Conservation (phyloP, 1,139 yeast genomes). For the Geotrichum phurueaensis region DNA sequence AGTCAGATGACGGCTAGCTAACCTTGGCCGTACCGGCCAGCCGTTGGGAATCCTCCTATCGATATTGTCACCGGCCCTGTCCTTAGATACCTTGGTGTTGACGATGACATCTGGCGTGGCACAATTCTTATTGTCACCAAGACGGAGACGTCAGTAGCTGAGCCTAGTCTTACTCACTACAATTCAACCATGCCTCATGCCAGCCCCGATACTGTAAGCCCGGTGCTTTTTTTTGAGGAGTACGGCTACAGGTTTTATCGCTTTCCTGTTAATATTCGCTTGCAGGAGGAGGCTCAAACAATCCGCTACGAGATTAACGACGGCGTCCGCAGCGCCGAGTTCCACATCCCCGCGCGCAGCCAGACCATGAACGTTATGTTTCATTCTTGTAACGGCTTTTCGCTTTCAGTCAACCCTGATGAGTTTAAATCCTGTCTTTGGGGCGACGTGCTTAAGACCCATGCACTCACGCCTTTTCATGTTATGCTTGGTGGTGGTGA, state of each 20-base stretch:
- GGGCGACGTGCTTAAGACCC: slow-evolving; percentile 74
- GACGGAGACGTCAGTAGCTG: slow-evolving; percentile 31
- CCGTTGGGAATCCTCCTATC: slow-evolving; percentile 35
- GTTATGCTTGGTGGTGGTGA: slow-evolving; percentile 98
- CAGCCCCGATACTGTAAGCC: background rate
- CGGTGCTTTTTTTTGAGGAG: slow-evolving; percentile 38
- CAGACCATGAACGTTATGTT: slow-evolving; percentile 76
- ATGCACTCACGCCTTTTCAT: slow-evolving; percentile 61
- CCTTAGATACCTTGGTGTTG: slow-evolving; percentile 59
- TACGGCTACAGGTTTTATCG: slow-evolving; percentile 57
- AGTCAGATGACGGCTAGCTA: slow-evolving; percentile 8
- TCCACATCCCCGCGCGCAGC: slow-evolving; percentile 51
- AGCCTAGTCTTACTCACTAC: slow-evolving; percentile 1
- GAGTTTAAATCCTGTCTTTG: slow-evolving; percentile 71
- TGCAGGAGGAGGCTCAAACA: slow-evolving; percentile 8
- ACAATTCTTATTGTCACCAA: slow-evolving; percentile 57
- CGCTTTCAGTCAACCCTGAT: slow-evolving; percentile 61
- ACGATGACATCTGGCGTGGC: slow-evolving; percentile 54
- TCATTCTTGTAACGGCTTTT: slow-evolving; percentile 90
- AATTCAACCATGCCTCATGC: background rate
- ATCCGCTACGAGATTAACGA: slow-evolving; percentile 38
- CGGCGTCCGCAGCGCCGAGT: slow-evolving; percentile 41
- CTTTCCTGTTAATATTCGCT: slow-evolving; percentile 46
- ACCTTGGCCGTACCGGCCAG: background rate
- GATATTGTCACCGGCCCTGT: slow-evolving; percentile 72